Evolutionary conservation across 208 protist species (phyloP), one percentile per base, ranked within the genome.

Genomic region (Angomonas desouzai): DNA sequence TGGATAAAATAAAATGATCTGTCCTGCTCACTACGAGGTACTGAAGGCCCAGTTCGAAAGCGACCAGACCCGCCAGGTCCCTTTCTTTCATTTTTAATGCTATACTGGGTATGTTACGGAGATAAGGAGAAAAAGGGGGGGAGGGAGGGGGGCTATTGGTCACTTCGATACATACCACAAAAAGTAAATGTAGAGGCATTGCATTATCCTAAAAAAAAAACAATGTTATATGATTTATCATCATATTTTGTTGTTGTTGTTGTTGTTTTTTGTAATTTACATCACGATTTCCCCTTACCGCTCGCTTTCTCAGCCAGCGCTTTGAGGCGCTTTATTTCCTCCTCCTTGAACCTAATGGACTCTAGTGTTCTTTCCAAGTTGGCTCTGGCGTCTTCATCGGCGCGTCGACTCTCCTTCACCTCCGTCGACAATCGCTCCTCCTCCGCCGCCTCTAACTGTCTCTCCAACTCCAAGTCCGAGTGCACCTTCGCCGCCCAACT

Each of bases 1-100:
- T 90, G 85, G 22, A 84, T 57, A 82, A 91, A 85, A 64, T 94
- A 84, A 75, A 85, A 92, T 10, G 81, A 91, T 23, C 89, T 83
- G 67, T 92, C 85, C 71, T 94, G 89, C 89, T 76, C 6, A 94
- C 58, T 18, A 85, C 61, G 25, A 85, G 81, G 60, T 92, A 82
- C 63, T 94, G 85, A 25, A 94, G 71, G 16, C 85, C 75, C n/a
- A 91, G 49, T 72, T 94, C 85, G 66, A 92, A 94, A 20, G 89
- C 89, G 13, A 79, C 81, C 64, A 87, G 76, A 13, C 85, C 88
- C 0, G 88, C 85, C 20, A 80, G 55, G 57, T 94, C 85, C 51
- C 88, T 81, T 61, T 89, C 86, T 68, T 92, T 92, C 7, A 79
- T 53, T 53, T 22, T 53, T 9, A 16, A 10, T 11, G 18, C 20